Percentiles rank a stretch among this genome's conserved stretches.
Evolutionary conservation across 2,329 filamentous ascomycete genomes (phyloP).

Genomic region (Colletotrichum simmondsii): DNA sequence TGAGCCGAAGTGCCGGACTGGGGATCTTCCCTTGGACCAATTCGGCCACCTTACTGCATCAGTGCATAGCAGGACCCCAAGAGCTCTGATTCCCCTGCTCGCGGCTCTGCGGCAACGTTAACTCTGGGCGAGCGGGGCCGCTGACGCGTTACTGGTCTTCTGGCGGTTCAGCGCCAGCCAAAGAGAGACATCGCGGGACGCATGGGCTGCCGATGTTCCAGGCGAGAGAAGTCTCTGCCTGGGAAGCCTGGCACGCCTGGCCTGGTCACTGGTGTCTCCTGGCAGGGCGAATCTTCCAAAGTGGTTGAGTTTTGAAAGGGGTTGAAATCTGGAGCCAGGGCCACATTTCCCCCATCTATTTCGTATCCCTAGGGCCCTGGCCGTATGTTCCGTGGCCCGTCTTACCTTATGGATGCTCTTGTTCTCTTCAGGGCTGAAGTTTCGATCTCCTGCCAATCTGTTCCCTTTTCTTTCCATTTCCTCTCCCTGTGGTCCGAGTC

Average conservation of each 20-base stretch:
- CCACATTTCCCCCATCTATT: background rate
- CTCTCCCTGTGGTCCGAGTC: background rate
- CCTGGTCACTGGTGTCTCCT: background rate
- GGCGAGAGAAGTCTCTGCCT: background rate
- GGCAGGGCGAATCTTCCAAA: background rate
- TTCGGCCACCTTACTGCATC: background rate
- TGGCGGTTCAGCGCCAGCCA: background rate
- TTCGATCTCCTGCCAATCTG: slow-evolving; percentile 11
- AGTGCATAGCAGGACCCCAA: background rate
- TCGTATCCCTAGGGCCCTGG: background rate
- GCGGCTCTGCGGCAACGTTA: slow-evolving; percentile 33
- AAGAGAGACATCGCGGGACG: slow-evolving; percentile 13
- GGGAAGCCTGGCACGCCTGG: no score
- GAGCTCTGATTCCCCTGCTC: slow-evolving; percentile 4
- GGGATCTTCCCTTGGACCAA: background rate
- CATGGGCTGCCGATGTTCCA: slow-evolving; percentile 25
- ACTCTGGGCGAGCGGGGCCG: slow-evolving; percentile 25
- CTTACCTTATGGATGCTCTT: background rate
- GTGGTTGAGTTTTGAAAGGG: background rate
- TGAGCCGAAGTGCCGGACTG: background rate
- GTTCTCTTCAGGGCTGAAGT: background rate
- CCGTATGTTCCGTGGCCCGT: background rate
- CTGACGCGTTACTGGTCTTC: slow-evolving; percentile 25
- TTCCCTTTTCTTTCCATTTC: background rate
- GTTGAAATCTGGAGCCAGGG: background rate